Evolutionary conservation across 257 asterid genomes (phyloP).

Genomic region (Salvia splendens): DNA sequence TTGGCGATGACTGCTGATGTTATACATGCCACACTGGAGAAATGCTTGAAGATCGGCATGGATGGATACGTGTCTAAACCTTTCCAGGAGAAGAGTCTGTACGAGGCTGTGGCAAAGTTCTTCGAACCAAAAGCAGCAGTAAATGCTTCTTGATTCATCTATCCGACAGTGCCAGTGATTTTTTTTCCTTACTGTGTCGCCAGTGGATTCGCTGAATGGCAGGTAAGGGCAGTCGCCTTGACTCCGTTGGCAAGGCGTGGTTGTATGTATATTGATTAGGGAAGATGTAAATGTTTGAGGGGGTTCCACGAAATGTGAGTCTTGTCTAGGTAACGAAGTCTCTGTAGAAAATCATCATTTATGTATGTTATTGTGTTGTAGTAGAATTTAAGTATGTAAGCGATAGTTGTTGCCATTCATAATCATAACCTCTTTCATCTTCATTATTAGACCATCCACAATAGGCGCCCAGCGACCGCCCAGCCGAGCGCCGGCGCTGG

Average conservation of each 20-base stretch:
- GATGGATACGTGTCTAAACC: slow-evolving; percentile 94
- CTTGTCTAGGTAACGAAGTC: slow-evolving; percentile 2
- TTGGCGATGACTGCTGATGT: slow-evolving; percentile 97
- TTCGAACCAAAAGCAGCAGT: slow-evolving; percentile 47
- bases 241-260: background rate
- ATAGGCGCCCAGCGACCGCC: too few relatives aligned
- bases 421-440: background rate
- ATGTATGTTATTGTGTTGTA: slow-evolving; percentile 11
- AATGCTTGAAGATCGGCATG: slow-evolving; percentile 76
- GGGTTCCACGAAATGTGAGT: slow-evolving; percentile 10
- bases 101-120: slow-evolving; percentile 78
- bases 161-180: slow-evolving; percentile 33
- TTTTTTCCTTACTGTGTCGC: slow-evolving; percentile 46
- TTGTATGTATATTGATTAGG: slow-evolving; percentile 33
- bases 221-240: slow-evolving; percentile 16
- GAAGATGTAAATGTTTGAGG: slow-evolving; percentile 27
- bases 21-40: slow-evolving; percentile 74
- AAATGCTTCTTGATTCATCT: slow-evolving; percentile 18
- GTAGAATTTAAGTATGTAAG: slow-evolving; percentile 27
- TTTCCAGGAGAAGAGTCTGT: slow-evolving; percentile 78
- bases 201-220: slow-evolving; percentile 2
- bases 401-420: background rate
- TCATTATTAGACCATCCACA: too few relatives aligned
- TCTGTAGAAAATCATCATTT: background rate
- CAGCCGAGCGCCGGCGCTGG: too few relatives aligned